Evolutionary conservation across 2,329 filamentous ascomycete species (phyloP).

Genomic region (Fusarium sulawesiense): DNA sequence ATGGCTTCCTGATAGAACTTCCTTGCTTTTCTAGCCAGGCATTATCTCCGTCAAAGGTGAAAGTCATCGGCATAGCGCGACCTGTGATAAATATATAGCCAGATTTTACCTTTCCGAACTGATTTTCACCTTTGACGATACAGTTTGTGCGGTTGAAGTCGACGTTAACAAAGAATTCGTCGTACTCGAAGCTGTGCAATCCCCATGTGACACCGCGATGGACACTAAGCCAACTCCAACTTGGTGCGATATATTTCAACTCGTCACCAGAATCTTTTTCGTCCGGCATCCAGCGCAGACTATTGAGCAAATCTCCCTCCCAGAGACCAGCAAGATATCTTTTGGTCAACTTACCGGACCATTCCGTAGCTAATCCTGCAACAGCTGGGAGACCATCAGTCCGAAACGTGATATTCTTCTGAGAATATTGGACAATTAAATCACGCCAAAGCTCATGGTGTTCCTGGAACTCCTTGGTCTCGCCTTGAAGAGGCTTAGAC

Average conservation of each 20-base stretch:
- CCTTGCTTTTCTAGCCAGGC: conserved; percentile 24
- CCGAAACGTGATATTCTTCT: conserved; percentile 38
- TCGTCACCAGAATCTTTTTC: conserved; percentile 13
- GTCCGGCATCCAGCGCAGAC: conserved; percentile 37
- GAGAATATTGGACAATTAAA: conserved; percentile 40
- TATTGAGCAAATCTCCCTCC: conserved; percentile 34
- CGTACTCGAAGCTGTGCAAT: conserved; percentile 6
- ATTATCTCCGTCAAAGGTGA: background rate
- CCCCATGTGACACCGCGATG: conserved; percentile 42
- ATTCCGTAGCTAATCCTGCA: conserved; percentile 41
- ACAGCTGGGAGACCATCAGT: conserved; percentile 42
- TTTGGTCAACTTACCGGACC: conserved; percentile 27
- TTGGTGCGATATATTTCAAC: conserved; percentile 31
- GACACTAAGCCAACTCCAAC: conserved; percentile 45
- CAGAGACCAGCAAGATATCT: conserved; percentile 45
- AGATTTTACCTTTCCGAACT: conserved; percentile 31
- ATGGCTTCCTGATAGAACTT: background rate
- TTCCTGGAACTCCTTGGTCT: conserved; percentile 12
- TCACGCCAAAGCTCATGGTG: conserved; percentile 43
- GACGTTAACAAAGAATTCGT: conserved; percentile 23
- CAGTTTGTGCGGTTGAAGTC: conserved; percentile 29
- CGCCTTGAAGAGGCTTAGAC: background rate
- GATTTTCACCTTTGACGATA: conserved; percentile 9
- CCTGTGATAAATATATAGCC: conserved; percentile 42
- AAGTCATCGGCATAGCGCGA: conserved; percentile 7